Conservation (phyloP, 108 stramenopile genomes). For the Cylindrotheca closterium region DNA sequence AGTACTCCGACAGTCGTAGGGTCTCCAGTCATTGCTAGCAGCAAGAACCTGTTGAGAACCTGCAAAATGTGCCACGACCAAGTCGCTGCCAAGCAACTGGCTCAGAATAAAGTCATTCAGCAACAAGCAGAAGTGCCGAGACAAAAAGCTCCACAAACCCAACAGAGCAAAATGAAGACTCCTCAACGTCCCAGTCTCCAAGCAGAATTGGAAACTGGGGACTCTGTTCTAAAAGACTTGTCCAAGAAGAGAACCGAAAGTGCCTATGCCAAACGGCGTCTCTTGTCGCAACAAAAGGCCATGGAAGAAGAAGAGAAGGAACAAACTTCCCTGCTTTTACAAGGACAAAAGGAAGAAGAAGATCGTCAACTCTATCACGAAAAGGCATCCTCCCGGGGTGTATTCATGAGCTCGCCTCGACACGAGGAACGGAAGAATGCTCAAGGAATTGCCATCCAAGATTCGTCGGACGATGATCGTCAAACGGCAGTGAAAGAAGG, state of each 20-base stretch:
- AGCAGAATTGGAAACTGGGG: conserved; percentile 16
- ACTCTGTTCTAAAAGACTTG: conserved; percentile 9
- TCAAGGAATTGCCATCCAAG: no score
- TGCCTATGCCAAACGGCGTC: conserved; percentile 7
- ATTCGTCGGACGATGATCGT: neutral
- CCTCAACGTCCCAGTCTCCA: conserved; percentile 4
- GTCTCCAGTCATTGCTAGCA: neutral
- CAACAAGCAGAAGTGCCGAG: neutral
- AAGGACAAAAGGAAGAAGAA: neutral
- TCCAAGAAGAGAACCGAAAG: conserved; percentile 18
- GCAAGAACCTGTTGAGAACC: conserved; percentile 54
- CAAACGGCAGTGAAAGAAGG: conserved; percentile 25
- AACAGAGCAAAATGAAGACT: neutral
- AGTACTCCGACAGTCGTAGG: conserved; percentile 13
- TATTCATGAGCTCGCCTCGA: neutral
- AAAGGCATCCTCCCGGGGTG: neutral
- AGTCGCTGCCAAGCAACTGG: conserved; percentile 37
- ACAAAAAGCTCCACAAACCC: neutral
- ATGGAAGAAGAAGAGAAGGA: conserved; percentile 23
- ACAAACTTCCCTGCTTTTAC: conserved; percentile 14
- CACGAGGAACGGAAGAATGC: no score
- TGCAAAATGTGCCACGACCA: conserved; percentile 83
- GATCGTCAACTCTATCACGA: conserved; percentile 6
- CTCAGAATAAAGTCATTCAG: no score
- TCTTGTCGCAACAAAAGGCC: conserved; percentile 8